Conservation (phyloP, 331 rosid genomes). For the Rhamnella rubrinervis region DNA sequence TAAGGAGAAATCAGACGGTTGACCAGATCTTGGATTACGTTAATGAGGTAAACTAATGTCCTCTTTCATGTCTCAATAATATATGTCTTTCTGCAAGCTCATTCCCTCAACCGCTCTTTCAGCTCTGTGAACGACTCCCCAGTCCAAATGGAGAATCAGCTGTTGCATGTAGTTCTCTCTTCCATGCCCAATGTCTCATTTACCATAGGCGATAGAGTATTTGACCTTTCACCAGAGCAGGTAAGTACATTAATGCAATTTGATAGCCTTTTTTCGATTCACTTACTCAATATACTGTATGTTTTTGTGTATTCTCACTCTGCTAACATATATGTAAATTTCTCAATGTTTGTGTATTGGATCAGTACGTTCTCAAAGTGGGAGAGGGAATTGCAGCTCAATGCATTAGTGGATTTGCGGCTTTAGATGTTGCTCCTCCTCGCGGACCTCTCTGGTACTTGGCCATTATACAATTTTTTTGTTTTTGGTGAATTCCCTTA, state of each 20-base stretch:
- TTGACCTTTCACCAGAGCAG: constrained; percentile 69
- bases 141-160: constrained; percentile 66
- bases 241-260: constrained; percentile 21
- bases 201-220: constrained; percentile 54
- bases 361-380: constrained; percentile 57
- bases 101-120: constrained; percentile 16
- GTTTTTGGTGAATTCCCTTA: not conserved
- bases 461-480: not conserved
- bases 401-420: constrained; percentile 60
- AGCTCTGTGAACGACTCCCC: constrained; percentile 69
- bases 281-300: not conserved
- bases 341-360: constrained; percentile 19
- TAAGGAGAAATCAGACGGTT: constrained; percentile 48
- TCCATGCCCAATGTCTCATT: constrained; percentile 62
- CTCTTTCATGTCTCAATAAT: constrained; percentile 1
- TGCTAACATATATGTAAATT: not conserved
- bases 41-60: constrained; percentile 41
- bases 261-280: too few relatives aligned
- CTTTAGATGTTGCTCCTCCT: constrained; percentile 55
- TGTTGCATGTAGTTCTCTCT: constrained; percentile 50
- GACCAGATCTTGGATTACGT: constrained; percentile 59
- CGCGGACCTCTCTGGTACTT: constrained; percentile 60
- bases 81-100: constrained; percentile 18
- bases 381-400: constrained; percentile 53
- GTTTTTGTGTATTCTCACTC: not conserved